Percentiles rank a stretch among this genome's conserved stretches.
Conservation (phyloP, 352 stramenopile species). For the Phytophthora litchii region DNA sequence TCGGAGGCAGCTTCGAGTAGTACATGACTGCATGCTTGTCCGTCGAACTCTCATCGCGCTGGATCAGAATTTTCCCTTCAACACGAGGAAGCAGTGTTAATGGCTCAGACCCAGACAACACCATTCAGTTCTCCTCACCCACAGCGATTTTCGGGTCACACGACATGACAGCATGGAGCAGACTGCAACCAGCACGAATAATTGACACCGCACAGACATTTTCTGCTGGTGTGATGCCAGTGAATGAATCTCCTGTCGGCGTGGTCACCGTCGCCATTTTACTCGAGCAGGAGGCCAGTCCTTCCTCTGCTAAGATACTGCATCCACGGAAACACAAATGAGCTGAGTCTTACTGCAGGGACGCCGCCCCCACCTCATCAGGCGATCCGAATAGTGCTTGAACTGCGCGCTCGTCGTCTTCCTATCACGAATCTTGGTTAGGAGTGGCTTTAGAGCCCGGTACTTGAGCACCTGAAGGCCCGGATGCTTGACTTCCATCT, state of each 20-base stretch:
- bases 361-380: conserved; percentile 71
- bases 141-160: conserved; percentile 82
- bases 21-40: conserved; percentile 90
- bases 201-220: conserved; percentile 93
- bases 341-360: too few species aligned
- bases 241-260: conserved; percentile 61
- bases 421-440: conserved; percentile 70
- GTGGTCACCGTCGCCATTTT: conserved; percentile 55
- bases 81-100: not conserved
- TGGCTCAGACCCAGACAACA: not conserved
- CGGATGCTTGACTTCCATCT: conserved; percentile 56
- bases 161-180: conserved; percentile 89
- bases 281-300: conserved; percentile 55
- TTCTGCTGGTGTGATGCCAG: conserved; percentile 45
- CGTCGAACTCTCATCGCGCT: conserved; percentile 91
- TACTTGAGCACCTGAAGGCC: conserved; percentile 71
- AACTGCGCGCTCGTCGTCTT: conserved; percentile 67
- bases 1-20: conserved; percentile 94
- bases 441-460: conserved; percentile 56
- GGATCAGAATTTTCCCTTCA: conserved; percentile 95
- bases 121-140: conserved; percentile 29
- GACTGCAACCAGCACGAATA: conserved; percentile 88
- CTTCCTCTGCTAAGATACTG: conserved; percentile 73
- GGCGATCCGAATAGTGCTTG: conserved; percentile 75
- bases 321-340: too few species aligned